Evolutionary conservation across 129 eudicot species (phyloP).

Genomic region (Tagetes erecta): DNA sequence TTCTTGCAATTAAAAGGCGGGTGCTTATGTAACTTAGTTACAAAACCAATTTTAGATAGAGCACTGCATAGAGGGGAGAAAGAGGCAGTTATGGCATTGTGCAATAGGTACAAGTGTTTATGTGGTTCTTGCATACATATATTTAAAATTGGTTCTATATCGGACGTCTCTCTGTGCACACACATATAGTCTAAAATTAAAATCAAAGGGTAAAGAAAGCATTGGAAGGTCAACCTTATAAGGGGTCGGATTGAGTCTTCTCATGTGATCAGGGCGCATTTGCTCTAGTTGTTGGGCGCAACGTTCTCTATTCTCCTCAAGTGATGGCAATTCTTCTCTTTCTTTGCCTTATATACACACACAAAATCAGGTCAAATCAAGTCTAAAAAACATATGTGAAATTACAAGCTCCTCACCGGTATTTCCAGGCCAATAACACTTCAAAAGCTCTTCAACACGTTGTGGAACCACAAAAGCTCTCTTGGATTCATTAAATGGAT

Average conservation of each 20-base stretch:
- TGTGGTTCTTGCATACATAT: not conserved
- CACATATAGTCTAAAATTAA: not conserved
- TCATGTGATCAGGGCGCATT: constrained; percentile 99
- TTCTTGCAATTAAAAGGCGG: not conserved
- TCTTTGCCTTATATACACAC: constrained; percentile 49
- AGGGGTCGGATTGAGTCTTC: constrained; percentile 94
- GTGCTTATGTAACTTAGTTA: not conserved
- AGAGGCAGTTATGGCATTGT: not conserved
- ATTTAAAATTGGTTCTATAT: not conserved
- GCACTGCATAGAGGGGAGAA: too few relatives aligned
- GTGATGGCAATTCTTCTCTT: constrained; percentile 77
- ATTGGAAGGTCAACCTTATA: constrained; percentile 49
- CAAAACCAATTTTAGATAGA: not conserved
- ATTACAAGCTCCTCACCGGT: constrained; percentile 45
- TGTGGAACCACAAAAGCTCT: constrained; percentile 97
- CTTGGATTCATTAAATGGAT: constrained; percentile 92
- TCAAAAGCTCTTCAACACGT: constrained; percentile 89
- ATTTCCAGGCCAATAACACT: constrained; percentile 88
- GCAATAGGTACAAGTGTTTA: not conserved
- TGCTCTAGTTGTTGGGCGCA: constrained; percentile 70
- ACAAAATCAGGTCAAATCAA: constrained; percentile 4
- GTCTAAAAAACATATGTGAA: not conserved
- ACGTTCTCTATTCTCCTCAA: constrained; percentile 62
- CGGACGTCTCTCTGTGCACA: not conserved
- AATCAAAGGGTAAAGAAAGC: not conserved